Conservation (phyloP, 2,329 filamentous ascomycete species). For the Xylariaceae sp. region DNA sequence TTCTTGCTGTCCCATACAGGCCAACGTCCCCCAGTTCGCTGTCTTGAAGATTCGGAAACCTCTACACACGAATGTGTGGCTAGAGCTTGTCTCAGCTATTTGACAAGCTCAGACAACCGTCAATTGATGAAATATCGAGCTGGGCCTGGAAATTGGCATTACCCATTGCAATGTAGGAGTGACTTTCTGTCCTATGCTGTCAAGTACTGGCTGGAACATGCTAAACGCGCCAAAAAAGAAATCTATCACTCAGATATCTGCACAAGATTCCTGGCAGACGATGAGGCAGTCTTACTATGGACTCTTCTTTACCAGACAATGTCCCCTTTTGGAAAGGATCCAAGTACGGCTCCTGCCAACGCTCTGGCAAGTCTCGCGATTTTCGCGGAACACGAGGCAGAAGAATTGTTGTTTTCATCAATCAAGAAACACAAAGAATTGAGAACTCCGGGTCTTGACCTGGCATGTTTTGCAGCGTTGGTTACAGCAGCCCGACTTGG, state of each 20-base stretch:
- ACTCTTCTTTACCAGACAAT: not conserved
- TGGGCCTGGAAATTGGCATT: not conserved
- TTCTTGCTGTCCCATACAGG: no score
- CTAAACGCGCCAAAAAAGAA: not conserved
- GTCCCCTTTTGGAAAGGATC: not conserved
- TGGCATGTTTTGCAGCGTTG: not conserved
- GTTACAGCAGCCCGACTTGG: not conserved
- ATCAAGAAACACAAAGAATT: not conserved
- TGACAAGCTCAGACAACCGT: not conserved
- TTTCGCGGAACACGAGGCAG: not conserved
- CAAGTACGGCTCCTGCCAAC: not conserved
- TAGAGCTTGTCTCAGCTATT: not conserved
- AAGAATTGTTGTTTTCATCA: not conserved
- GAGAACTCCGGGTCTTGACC: not conserved
- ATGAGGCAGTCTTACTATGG: slow-evolving; percentile 1
- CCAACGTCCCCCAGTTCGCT: no score
- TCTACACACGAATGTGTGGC: not conserved
- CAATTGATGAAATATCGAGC: not conserved
- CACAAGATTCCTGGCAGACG: not conserved
- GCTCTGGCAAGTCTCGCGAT: not conserved
- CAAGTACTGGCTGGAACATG: slow-evolving; percentile 4
- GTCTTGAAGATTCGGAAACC: no score
- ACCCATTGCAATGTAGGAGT: not conserved
- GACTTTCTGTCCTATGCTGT: slow-evolving; percentile 5
- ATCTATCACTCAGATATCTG: not conserved